Base-by-base conservation (phyloP, 768 basidiomycete species). In the Boletus subparvulus region DNA sequence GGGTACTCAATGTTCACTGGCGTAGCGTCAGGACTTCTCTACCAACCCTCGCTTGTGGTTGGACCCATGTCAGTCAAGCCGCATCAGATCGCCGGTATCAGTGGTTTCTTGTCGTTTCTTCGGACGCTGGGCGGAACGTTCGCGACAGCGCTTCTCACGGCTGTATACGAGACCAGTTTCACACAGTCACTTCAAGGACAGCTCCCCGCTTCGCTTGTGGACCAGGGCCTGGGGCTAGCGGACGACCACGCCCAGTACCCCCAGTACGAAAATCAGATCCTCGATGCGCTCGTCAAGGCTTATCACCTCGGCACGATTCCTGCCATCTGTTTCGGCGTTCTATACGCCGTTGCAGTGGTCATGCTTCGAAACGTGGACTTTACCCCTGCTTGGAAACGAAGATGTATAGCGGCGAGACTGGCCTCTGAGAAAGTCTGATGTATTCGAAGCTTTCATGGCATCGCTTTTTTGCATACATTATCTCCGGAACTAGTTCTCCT, bases 31-130 rank as follows among this genome's bases (percentile, higher is more conserved):
- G 72, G 72, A 3, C 62, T 73, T 4, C 63, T 74, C 5, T 73
- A 65, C 56, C 73, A 74, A 46, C 71, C 73, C 33, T 69, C 72
- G 45, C 71, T 73, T 30, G 63, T 73, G 28, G 72, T 73, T 4
- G 73, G 72, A 14, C 72, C 73, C 41, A 67, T 74, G 64, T 73
- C 71, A 2, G 73, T 73, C 54, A 13, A 73, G 43, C 72, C 72
- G 0, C 58, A 66, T 24, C 73, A 73, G 50, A 49, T 73, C 30
- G 71, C 71, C 4, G 73, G 71, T 9, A 74, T 73, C 58, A 73
- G 73, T n/a, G 71, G 71, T 11, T 73, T 73, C 58, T 43, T 72
- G 9, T 74, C 71, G 6, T 72, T 72, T 47, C 66, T 72, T n/a
- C 67, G 71, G 16, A 73, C 71, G 14, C 55, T 73, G 0, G 71